Conservation (phyloP, 495 filamentous ascomycete species). For the Daldinia bambusicola region DNA sequence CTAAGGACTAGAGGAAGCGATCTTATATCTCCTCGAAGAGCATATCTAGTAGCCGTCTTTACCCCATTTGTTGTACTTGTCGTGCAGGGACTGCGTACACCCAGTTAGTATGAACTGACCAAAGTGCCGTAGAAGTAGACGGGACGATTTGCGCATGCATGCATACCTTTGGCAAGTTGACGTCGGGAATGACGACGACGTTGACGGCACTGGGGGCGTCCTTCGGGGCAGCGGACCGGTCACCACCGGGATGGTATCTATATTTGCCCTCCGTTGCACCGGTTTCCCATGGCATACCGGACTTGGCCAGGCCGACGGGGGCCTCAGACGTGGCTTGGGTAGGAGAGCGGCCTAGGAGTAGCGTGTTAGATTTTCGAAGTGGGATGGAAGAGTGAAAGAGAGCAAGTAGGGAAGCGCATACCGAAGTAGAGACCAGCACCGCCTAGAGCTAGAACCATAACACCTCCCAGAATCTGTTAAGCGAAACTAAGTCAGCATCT, state of each 20-base stretch:
- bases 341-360: constrained; percentile 76
- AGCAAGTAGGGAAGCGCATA: constrained; percentile 46
- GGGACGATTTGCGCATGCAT: neutral
- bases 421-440: constrained; percentile 90
- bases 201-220: constrained; percentile 95
- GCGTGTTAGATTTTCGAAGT: constrained; percentile 35
- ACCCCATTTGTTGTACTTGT: constrained; percentile 98
- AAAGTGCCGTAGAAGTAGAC: neutral
- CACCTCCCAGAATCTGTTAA: constrained; percentile 81
- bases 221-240: constrained; percentile 76
- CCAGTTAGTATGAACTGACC: constrained; percentile 37
- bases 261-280: constrained; percentile 76
- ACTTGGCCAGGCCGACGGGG: constrained; percentile 74
- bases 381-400: neutral
- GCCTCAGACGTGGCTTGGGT: constrained; percentile 85
- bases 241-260: constrained; percentile 90
- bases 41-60: constrained; percentile 74
- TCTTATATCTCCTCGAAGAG: neutral
- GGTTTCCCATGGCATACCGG: constrained; percentile 90
- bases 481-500: constrained; percentile 36
- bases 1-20: neutral
- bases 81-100: constrained; percentile 77
- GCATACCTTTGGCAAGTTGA: constrained; percentile 88
- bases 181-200: constrained; percentile 90
- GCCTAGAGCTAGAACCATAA: constrained; percentile 90